These are phyloP conservation scores for Colletotrichum sp. DNA, from an alignment of 2,329 filamentous ascomycete genomes.

Conservation along the genomic window DNA sequence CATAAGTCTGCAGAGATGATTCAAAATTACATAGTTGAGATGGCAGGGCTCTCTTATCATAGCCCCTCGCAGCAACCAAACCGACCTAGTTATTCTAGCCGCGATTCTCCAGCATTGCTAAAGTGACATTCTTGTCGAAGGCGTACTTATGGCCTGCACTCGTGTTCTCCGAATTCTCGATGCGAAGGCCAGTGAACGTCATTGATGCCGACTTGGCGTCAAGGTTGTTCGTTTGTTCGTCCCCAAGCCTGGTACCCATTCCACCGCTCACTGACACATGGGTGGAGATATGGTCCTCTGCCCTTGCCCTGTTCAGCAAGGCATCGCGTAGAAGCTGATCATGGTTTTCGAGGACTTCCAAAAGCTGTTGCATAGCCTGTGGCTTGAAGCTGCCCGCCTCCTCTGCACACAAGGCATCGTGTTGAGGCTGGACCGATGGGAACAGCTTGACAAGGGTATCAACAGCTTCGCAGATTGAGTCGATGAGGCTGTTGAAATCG, in stretches of 20 bases:
- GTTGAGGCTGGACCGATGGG: neutral
- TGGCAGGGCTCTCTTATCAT: neutral
- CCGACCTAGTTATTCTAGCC: neutral
- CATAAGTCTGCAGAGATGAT: neutral
- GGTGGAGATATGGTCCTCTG: neutral
- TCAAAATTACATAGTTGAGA: fast-evolving
- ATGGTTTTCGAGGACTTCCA: neutral
- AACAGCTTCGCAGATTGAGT: neutral
- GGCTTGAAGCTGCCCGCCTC: neutral
- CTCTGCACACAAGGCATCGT: neutral
- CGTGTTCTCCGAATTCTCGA: neutral
- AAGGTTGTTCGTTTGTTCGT: neutral
- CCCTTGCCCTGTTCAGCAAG: neutral
- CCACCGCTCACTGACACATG: neutral
- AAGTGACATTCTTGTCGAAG: neutral
- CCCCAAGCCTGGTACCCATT: neutral
- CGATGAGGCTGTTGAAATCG: neutral
- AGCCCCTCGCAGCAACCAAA: fast-evolving
- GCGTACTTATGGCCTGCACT: neutral
- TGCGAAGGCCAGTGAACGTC: neutral
- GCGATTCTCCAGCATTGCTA: neutral
- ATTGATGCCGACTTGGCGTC: neutral
- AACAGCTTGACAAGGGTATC: neutral
- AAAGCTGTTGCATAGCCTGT: neutral
- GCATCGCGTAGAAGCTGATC: neutral